Evolutionary conservation across 441 rosid genomes (phyloP), one percentile per base, ranked within the genome.

Genomic region (Erysimum pusillum): DNA sequence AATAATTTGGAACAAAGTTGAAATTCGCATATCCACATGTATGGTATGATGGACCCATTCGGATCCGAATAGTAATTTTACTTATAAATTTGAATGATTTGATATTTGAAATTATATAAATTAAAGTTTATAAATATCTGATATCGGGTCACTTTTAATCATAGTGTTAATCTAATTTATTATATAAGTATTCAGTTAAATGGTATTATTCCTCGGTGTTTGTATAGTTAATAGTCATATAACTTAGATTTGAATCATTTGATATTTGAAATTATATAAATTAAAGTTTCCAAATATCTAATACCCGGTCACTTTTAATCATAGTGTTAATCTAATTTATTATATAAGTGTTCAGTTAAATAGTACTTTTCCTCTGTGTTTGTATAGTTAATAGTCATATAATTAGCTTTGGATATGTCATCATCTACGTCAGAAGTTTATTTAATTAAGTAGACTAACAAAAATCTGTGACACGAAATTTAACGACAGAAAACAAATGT

Each of bases 391-490:
- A 18, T 18, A 22, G 76, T 51, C 36, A 63, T 52, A 20, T 73
- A 7, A 17, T 12, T 13, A 31, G 11, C 18, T 20, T 20, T 34
- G 15, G 38, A 17, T 20, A 65, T 35, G 79, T 48, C 62, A 67
- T 17, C 44, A 31, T 48, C 58, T 66, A 75, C 67, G 35, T 45
- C 36, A 44, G 12, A 63, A 52, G 60, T n/a, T n/a, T n/a, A n/a
- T 36, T 34, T 61, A 51, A 62, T 34, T 15, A 34, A 3, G 17
- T 52, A 14, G 36, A 45, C 31, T 34, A 32, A n/a, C 7, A 53
- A 28, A 41, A 51, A 31, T 53, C 9, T 31, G 9, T n/a, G 18
- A 25, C 45, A 15, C 52, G 4, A 39, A 62, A 52, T 15, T 38
- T 17, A 73, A 53, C 34, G 69, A 62, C 34, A 51, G 1, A 42